phyloP scores from a whole-genome alignment of 1,139 yeast genomes.

The Saccharomyces uvarum region DNA sequence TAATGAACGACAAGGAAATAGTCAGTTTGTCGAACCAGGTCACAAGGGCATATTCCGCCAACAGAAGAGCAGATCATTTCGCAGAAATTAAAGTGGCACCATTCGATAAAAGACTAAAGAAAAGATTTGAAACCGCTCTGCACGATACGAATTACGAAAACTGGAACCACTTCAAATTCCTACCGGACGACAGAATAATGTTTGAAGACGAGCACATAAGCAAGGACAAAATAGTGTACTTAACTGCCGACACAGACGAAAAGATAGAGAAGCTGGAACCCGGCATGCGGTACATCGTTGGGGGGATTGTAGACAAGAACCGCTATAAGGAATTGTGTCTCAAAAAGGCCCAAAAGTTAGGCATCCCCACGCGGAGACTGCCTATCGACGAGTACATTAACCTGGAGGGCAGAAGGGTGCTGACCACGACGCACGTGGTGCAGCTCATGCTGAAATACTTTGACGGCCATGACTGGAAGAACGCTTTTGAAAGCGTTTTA shows the following conservation, averaged over 20 bases:
- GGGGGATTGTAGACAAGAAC: slow-evolving; percentile 95
- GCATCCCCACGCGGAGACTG: slow-evolving; percentile 64
- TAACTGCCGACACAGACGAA: slow-evolving; percentile 83
- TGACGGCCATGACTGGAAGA: slow-evolving; percentile 73
- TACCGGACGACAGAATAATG: slow-evolving; percentile 26
- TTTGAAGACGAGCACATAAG: slow-evolving; percentile 1
- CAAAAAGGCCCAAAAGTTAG: slow-evolving; percentile 69
- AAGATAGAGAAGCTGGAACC: slow-evolving; percentile 53
- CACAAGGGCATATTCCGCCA: slow-evolving; percentile 73
- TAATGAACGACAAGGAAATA: slow-evolving; percentile 77
- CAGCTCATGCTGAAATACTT: slow-evolving; percentile 78
- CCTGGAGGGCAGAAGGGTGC: slow-evolving; percentile 76
- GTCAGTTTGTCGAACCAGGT: slow-evolving; percentile 74
- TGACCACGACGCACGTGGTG: slow-evolving; percentile 91
- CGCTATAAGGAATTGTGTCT: slow-evolving; percentile 77
- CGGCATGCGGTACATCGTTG: slow-evolving; percentile 73
- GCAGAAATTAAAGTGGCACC: slow-evolving; percentile 57
- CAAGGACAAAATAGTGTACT: slow-evolving; percentile 47
- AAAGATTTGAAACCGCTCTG: slow-evolving; percentile 60
- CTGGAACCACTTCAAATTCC: slow-evolving; percentile 61
- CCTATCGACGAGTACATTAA: slow-evolving; percentile 84
- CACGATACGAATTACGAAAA: slow-evolving; percentile 45
- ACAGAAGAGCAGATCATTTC: slow-evolving; percentile 53
- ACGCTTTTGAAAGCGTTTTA: slow-evolving; percentile 73
- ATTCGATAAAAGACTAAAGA: slow-evolving; percentile 56